Percentiles rank a stretch among this genome's conserved stretches.
phyloP scores from a whole-genome alignment of 805 yeast species.

The Starmerella sp. region DNA sequence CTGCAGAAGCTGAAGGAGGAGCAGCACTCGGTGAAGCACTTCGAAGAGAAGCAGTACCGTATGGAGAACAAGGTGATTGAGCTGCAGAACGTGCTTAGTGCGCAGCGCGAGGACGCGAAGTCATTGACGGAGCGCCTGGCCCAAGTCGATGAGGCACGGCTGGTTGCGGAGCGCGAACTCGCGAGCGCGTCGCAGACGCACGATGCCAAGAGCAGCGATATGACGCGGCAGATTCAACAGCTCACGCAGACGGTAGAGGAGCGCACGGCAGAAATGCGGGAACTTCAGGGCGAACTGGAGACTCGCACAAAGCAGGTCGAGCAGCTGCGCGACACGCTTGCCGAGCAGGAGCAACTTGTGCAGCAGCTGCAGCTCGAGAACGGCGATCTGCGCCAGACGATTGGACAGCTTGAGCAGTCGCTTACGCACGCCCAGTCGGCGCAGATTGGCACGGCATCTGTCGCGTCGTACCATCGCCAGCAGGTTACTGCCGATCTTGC shows the following conservation, averaged over 20 bases:
- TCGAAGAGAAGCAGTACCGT: constrained; percentile 75
- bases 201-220: not conserved
- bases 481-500: constrained; percentile 8
- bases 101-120: constrained; percentile 64
- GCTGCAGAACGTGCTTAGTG: constrained; percentile 64
- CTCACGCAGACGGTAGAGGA: constrained; percentile 9
- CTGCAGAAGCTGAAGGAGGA: constrained; percentile 61
- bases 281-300: constrained; percentile 12
- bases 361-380: constrained; percentile 26
- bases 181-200: not conserved
- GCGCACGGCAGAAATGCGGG: constrained; percentile 3
- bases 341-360: constrained; percentile 27
- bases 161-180: constrained; percentile 2
- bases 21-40: constrained; percentile 81
- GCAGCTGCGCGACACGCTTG: constrained; percentile 47
- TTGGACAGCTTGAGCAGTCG: constrained; percentile 25
- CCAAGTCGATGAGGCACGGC: constrained; percentile 9
- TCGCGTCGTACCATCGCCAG: constrained; percentile 12
- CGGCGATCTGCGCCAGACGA: constrained; percentile 21
- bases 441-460: constrained; percentile 18
- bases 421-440: constrained; percentile 23
- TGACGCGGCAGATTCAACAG: not conserved
- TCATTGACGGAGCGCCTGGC: constrained; percentile 12
- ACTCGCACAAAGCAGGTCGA: constrained; percentile 8
- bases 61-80: constrained; percentile 97